Base-by-base conservation (phyloP, 345 rosid genomes). In the Rhizophora mangle region DNA sequence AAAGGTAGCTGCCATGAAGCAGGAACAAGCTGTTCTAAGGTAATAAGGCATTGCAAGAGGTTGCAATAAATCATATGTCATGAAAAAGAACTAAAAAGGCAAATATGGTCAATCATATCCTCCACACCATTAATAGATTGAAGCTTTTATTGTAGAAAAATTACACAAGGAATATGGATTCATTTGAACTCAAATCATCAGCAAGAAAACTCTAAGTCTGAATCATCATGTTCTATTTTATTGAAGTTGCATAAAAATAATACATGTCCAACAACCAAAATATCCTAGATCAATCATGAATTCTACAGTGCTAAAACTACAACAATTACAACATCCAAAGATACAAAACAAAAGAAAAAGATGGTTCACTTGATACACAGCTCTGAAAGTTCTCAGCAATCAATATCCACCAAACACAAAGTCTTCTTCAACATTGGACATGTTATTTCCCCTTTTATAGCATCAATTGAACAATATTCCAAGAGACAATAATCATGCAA, bases 241-340 rank as follows among this genome's bases (percentile, higher is more conserved):
- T 80, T 87, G 75, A 67, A 73, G 63, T 71, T 71, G 76, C 81
- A 56, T 57, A 72, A 75, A 67, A 86, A 75, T 72, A 79, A 74
- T 82, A 81, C 84, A 82, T 53, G 78, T 78, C 75, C 78, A 79
- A 30, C 78, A 78, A 81, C 79, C 78, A 74, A 70, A 80, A 78
- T 74, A 77, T 76, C 57, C 72, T 76, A 80, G 81, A 79, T 54
- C 76, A 78, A 67, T 74, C 74, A 79, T 69, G 74, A 82, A 79
- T 73, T 77, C 85, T 80, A 83, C 76, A 76, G 34, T 21, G 66
- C 76, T 57, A 67, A 78, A 76, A 73, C 84, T 81, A 82, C 77
- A 79, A 70, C 84, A 83, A 83, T 81, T 83, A 80, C 81, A 76
- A 47, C 76, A 64, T 73, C 81, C 54, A 72, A 68, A 63, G 62